Percentiles rank a stretch among this genome's conserved stretches.
Conservation (phyloP, 2,329 filamentous ascomycete genomes). For the Periconia macrospinosa region DNA sequence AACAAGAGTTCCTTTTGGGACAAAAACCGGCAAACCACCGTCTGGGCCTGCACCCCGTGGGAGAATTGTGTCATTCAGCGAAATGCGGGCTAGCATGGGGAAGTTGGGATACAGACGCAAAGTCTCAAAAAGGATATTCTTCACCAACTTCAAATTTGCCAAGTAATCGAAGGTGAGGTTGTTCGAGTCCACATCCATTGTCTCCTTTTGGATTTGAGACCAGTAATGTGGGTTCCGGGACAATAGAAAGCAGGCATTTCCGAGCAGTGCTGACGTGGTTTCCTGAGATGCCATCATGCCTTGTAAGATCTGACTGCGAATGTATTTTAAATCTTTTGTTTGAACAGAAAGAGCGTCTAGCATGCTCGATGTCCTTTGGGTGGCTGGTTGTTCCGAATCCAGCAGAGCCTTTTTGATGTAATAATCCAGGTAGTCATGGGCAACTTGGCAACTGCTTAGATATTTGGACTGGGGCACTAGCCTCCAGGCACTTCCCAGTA, state of each 20-base stretch:
- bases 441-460: no score
- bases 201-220: background rate
- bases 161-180: background rate
- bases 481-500: no score
- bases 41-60: constrained; percentile 18
- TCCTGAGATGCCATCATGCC: constrained; percentile 10
- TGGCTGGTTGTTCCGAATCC: no score
- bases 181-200: background rate
- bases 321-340: constrained; percentile 4
- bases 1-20: constrained; percentile 9
- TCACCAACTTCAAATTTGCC: background rate
- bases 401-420: no score
- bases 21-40: constrained; percentile 8
- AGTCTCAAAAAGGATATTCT: constrained; percentile 7
- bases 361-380: background rate
- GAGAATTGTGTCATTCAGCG: constrained; percentile 14
- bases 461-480: no score
- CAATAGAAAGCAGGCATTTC: background rate
- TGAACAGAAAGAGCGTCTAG: constrained; percentile 7
- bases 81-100: constrained; percentile 10
- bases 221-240: constrained; percentile 13
- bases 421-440: no score
- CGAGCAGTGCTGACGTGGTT: constrained; percentile 3
- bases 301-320: constrained; percentile 7
- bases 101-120: constrained; percentile 20